These are phyloP conservation scores for Lentinula detonsa DNA, from an alignment of 768 basidiomycete species.

Conservation along the genomic window DNA sequence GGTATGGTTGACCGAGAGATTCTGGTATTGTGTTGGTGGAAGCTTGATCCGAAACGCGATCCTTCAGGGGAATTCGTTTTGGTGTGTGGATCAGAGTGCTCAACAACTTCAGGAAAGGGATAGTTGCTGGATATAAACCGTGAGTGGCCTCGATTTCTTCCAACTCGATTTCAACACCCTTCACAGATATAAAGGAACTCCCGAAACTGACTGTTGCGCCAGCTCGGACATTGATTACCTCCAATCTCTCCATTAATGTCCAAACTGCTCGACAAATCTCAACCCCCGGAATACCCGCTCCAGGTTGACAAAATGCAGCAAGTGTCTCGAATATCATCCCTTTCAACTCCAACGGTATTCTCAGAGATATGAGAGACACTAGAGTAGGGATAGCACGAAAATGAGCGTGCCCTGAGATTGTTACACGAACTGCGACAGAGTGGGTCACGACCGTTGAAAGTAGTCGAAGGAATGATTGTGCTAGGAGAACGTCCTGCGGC, in stretches of 20 bases:
- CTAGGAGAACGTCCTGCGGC: slow-evolving; percentile 71
- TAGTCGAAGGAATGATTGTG: slow-evolving; percentile 76
- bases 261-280: slow-evolving; percentile 82
- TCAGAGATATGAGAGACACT: slow-evolving; percentile 69
- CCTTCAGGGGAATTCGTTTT: slow-evolving; percentile 60
- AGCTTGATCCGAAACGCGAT: slow-evolving; percentile 49
- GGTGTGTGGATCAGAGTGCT: slow-evolving; percentile 79
- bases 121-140: slow-evolving; percentile 81
- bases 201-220: slow-evolving; percentile 31
- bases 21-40: slow-evolving; percentile 76
- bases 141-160: slow-evolving; percentile 81
- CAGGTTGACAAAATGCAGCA: slow-evolving; percentile 78
- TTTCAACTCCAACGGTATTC: slow-evolving; percentile 87
- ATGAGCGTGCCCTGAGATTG: slow-evolving; percentile 68
- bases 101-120: slow-evolving; percentile 81
- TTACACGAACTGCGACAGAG: slow-evolving; percentile 74
- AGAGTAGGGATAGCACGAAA: slow-evolving; percentile 81
- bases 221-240: slow-evolving; percentile 72
- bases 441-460: slow-evolving; percentile 68
- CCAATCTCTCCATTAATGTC: slow-evolving; percentile 77
- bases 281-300: slow-evolving; percentile 63
- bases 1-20: slow-evolving; percentile 71
- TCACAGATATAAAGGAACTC: slow-evolving; percentile 46
- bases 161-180: slow-evolving; percentile 82
- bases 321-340: slow-evolving; percentile 79